Base-by-base conservation (phyloP, 78 protist genomes). In the Isochrysis galbana region DNA sequence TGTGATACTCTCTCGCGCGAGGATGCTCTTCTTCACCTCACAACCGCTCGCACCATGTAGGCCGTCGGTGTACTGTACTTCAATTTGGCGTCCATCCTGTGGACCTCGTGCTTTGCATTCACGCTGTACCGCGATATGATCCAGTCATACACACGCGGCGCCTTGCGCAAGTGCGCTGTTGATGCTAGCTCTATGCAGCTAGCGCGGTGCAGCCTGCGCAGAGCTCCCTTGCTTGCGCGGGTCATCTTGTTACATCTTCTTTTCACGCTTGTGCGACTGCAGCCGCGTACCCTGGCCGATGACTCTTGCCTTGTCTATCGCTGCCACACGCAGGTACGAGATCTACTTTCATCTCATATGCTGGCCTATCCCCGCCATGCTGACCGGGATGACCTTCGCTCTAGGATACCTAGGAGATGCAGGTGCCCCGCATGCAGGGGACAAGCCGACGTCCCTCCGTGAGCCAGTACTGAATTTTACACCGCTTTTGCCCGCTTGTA, bases 101-200 rank as follows among this genome's bases (percentile, higher is more conserved):
- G 86, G 86, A 77, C 86, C 39, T 77, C 86, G 26, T 77, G 86
- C 86, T 77, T 77, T 46, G 86, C 86, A 17, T 41, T 38, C 46
- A 41, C 86, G 11, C 46, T 77, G 23, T 77, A 77, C 86, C 45
- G 86, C 45, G 86, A 77, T 46, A n/a, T 77, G 17, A n/a, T 41
- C 25, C 86, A 25, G 83, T 74, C 83, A 29, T 74, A 74, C 83
- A 10, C 46, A 5, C 83, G 83, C 26, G 19, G 7, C 70, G n/a
- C n/a, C n/a, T n/a, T n/a, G n/a, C n/a, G n/a, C n/a, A n/a, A n/a
- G n/a, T n/a, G n/a, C n/a, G n/a, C n/a, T n/a, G n/a, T n/a, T n/a
- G n/a, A n/a, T n/a, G n/a, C n/a, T n/a, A n/a, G n/a, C n/a, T n/a
- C n/a, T n/a, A n/a, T n/a, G n/a, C n/a, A n/a, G n/a, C n/a, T n/a